Evolutionary conservation across 1,284 basidiomycete genomes (phyloP), one percentile per base, ranked within the genome.

Genomic region (Coniophora puteana): DNA sequence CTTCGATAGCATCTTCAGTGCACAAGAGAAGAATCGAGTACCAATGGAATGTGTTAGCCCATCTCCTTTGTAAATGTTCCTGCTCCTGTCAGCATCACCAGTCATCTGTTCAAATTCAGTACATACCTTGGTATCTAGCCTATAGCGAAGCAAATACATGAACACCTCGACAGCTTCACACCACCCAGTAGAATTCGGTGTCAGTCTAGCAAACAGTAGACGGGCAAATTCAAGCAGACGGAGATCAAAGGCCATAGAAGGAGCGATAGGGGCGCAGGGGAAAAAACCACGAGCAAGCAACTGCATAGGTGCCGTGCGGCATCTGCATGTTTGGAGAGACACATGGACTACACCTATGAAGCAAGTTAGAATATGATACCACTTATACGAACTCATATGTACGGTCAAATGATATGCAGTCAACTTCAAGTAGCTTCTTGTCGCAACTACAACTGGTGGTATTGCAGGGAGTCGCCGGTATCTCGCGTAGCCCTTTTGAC

Each of bases 171-270:
- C 10, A 2, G 56, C 48, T 10, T 49, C 42, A 24, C 45, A 51
- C 48, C 51, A 54, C 7, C 44, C 54, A 12, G 53, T 52, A 10
- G 28, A 39, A 27, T 59, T 59, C 4, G 54, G 57, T 4, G 55
- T 42, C 4, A 52, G 27, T 20, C 44, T 37, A 8, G 51, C 32
- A 33, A 57, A 59, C 3, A 58, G 43, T 2, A 36, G 36, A 3
- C 33, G 33, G 0, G 47, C 49, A 23, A 58, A 55, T 14, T 53
- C 50, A 22, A 58, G 38, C 18, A 58, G 35, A 16, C 41, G 38
- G n/a, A 59, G 21, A 41, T 58, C 56, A 1, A 59, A 50, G 2
- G 52, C 55, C 12, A 59, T 41, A 12, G 52, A 42, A 1, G 55
- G 58, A 2, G 22, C 22, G 7, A 40, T 21, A 0, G 55, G 57